phyloP scores from a whole-genome alignment of 106 monocot species.

The Apostasia ramifera region DNA sequence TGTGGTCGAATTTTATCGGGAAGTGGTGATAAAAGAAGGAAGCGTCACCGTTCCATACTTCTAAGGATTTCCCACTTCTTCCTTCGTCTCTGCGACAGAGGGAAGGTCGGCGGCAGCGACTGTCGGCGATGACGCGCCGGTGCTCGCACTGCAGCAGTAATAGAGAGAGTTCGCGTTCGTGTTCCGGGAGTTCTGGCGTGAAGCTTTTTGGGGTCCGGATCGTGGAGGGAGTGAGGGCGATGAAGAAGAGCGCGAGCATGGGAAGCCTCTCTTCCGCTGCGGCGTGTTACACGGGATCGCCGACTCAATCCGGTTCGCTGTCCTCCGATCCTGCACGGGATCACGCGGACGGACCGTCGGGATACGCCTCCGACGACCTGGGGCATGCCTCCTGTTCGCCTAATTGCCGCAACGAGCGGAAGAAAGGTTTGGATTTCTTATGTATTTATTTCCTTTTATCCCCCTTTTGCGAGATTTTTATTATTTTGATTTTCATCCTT shows the following conservation, averaged over 20 bases:
- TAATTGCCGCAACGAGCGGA: slow-evolving; percentile 52
- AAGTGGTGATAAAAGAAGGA: no score
- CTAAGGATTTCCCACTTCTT: no score
- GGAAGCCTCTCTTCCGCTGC: slow-evolving; percentile 51
- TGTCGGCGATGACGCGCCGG: slow-evolving; percentile 46
- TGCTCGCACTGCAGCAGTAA: slow-evolving; percentile 90
- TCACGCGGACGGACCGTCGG: slow-evolving; percentile 15
- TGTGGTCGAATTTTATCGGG: no score
- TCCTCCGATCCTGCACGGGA: slow-evolving; percentile 23
- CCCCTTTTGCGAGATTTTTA: no score
- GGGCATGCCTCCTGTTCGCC: slow-evolving; percentile 62
- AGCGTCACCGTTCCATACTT: no score
- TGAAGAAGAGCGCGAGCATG: slow-evolving; percentile 94
- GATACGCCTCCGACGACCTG: slow-evolving; percentile 65
- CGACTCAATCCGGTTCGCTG: slow-evolving; percentile 11
- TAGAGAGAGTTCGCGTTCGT: slow-evolving; percentile 80
- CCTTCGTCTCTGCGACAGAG: background rate
- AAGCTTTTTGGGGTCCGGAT: slow-evolving; percentile 69
- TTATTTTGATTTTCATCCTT: no score
- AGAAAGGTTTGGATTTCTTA: slow-evolving; percentile 40
- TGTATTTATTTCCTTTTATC: no score
- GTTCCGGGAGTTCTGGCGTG: slow-evolving; percentile 36
- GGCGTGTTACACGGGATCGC: background rate
- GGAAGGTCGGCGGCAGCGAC: background rate
- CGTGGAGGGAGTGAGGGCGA: slow-evolving; percentile 39